These are phyloP conservation scores for Xylaria sp. DNA, from an alignment of 2,329 filamentous ascomycete species.

Conservation along the genomic window DNA sequence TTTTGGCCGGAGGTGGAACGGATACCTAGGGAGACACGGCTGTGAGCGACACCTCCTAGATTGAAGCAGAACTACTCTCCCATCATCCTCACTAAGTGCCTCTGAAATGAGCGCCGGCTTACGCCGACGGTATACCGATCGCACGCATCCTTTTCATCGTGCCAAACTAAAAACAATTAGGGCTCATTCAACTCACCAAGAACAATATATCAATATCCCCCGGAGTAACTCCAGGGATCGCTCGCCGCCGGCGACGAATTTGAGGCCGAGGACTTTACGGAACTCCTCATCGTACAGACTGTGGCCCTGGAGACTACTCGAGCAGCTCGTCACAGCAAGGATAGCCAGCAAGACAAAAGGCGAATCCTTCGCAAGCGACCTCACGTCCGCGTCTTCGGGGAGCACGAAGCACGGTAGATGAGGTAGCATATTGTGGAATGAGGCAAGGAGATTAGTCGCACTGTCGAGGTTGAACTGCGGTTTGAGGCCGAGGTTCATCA, in stretches of 20 bases:
- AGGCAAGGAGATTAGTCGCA: slow-evolving; percentile 58
- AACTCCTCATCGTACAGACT: slow-evolving; percentile 68
- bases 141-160: too few species aligned
- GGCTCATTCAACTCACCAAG: slow-evolving; percentile 57
- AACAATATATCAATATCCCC: slow-evolving; percentile 66
- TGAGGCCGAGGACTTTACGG: slow-evolving; percentile 65
- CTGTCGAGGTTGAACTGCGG: slow-evolving; percentile 67
- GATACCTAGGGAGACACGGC: slow-evolving; percentile 57
- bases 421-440: slow-evolving; percentile 55
- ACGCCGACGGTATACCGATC: too few species aligned
- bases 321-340: slow-evolving; percentile 61
- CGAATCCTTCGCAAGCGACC: slow-evolving; percentile 56
- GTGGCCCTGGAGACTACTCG: slow-evolving; percentile 62
- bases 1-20: slow-evolving; percentile 64
- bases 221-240: slow-evolving; percentile 67
- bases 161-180: neutral
- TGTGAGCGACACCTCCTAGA: slow-evolving; percentile 5
- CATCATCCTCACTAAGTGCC: too few species aligned
- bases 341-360: slow-evolving; percentile 68
- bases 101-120: too few species aligned
- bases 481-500: slow-evolving; percentile 56
- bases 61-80: neutral
- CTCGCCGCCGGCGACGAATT: slow-evolving; percentile 67
- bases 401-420: slow-evolving; percentile 60
- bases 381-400: slow-evolving; percentile 55